Conservation (phyloP, 1,284 basidiomycete species). For the Moesziomyces parantarcticus region DNA sequence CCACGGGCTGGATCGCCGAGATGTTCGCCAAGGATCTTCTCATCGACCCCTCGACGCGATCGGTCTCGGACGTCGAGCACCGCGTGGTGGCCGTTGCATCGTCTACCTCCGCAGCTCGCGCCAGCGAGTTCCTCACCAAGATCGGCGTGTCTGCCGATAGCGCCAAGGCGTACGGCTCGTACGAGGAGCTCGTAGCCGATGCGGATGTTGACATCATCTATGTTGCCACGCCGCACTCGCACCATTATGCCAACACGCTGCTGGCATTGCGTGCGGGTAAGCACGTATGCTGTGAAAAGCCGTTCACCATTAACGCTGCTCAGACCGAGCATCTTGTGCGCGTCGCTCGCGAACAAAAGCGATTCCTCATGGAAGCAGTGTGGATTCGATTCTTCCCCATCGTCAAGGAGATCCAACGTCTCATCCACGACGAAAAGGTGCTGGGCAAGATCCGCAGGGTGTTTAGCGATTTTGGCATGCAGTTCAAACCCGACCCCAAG, state of each 20-base stretch:
- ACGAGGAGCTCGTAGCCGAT: conserved; percentile 81
- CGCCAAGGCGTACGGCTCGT: conserved; percentile 80
- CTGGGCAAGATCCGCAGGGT: conserved; percentile 50
- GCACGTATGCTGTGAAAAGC: conserved; percentile 74
- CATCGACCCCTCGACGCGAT: conserved; percentile 70
- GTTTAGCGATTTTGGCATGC: conserved; percentile 40
- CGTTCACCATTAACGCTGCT: conserved; percentile 69
- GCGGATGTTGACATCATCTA: conserved; percentile 71
- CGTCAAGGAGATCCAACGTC: conserved; percentile 38
- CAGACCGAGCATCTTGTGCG: conserved; percentile 74
- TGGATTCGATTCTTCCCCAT: conserved; percentile 62
- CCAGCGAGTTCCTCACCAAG: conserved; percentile 77
- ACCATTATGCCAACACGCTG: conserved; percentile 82
- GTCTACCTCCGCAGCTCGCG: conserved; percentile 78
- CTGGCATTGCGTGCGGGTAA: conserved; percentile 83
- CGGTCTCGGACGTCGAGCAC: conserved; percentile 79
- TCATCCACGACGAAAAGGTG: conserved; percentile 48
- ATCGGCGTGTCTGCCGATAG: conserved; percentile 67
- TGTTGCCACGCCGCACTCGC: conserved; percentile 83
- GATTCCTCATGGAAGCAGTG: conserved; percentile 61
- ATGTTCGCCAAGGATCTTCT: conserved; percentile 69
- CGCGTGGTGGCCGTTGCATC: conserved; percentile 77
- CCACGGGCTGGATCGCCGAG: conserved; percentile 55
- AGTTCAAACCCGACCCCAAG: conserved; percentile 70
- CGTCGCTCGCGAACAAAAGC: conserved; percentile 73